Evolutionary conservation across 345 rosid species (phyloP).

Genomic region (Euclidium syriacum): DNA sequence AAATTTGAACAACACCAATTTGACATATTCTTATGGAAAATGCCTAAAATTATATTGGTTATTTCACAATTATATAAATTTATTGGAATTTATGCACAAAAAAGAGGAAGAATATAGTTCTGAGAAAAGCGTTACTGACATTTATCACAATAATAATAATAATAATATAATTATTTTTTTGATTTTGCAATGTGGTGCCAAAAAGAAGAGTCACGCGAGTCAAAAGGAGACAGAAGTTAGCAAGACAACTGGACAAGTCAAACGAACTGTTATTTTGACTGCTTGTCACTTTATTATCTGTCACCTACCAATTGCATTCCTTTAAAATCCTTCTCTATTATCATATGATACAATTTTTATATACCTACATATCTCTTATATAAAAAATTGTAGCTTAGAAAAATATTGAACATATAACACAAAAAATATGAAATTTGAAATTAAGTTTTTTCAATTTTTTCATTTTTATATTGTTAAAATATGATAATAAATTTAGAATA

Average conservation of each 20-base stretch:
- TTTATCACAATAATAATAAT: not conserved
- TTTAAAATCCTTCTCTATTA: not conserved
- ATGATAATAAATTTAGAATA: too few relatives aligned
- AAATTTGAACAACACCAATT: too few relatives aligned
- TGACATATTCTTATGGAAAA: too few relatives aligned
- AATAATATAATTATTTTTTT: not conserved
- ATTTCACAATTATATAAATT: not conserved
- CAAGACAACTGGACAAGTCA: slow-evolving; percentile 15
- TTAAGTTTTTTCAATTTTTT: too few relatives aligned
- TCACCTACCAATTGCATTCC: slow-evolving; percentile 11
- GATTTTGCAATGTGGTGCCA: not conserved
- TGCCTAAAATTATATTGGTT: too few relatives aligned
- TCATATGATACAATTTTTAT: too few relatives aligned
- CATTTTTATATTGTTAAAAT: too few relatives aligned
- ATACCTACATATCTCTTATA: too few relatives aligned
- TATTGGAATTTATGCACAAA: not conserved
- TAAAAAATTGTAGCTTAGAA: too few relatives aligned
- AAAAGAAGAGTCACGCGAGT: not conserved
- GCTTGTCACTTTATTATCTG: not conserved
- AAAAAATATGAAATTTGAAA: too few relatives aligned
- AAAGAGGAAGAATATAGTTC: not conserved
- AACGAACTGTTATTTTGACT: not conserved
- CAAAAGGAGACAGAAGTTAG: slow-evolving; percentile 14
- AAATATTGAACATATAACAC: too few relatives aligned
- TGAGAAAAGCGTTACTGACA: not conserved